Evolutionary conservation across 306 rosid genomes (phyloP).

Genomic region (Boehmeria nivea): DNA sequence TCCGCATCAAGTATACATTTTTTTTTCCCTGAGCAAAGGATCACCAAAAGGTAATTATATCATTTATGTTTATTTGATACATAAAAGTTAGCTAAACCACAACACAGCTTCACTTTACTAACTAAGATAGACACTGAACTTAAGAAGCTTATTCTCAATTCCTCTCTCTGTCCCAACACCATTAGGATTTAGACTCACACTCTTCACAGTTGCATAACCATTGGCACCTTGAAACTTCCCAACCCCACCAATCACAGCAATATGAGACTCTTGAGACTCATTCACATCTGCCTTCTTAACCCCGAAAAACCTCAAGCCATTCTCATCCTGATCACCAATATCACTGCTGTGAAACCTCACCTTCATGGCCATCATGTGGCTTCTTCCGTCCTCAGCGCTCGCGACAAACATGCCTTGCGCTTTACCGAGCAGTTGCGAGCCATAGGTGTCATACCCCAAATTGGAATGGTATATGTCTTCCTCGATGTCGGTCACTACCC

Average conservation of each 20-base stretch:
- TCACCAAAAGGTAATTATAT: too few relatives aligned
- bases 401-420: constrained; percentile 66
- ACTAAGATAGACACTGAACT: constrained; percentile 62
- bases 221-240: constrained; percentile 69
- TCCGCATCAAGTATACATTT: too few relatives aligned
- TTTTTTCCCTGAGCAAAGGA: neutral
- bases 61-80: too few relatives aligned
- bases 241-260: constrained; percentile 75
- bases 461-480: constrained; percentile 37
- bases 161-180: constrained; percentile 16
- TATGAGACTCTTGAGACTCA: constrained; percentile 78
- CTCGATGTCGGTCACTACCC: constrained; percentile 43
- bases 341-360: constrained; percentile 21
- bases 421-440: constrained; percentile 35
- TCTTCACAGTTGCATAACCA: constrained; percentile 75
- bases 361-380: constrained; percentile 64
- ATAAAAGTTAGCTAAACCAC: too few relatives aligned
- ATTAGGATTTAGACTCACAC: constrained; percentile 32
- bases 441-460: constrained; percentile 2
- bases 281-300: constrained; percentile 39
- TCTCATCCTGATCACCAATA: constrained; percentile 23
- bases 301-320: constrained; percentile 63
- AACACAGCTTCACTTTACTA: constrained; percentile 5
- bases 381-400: constrained; percentile 47
- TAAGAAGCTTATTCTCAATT: constrained; percentile 29